Evolutionary conservation across 2,329 filamentous ascomycete species (phyloP).

Genomic region (Fusarium stilboides): DNA sequence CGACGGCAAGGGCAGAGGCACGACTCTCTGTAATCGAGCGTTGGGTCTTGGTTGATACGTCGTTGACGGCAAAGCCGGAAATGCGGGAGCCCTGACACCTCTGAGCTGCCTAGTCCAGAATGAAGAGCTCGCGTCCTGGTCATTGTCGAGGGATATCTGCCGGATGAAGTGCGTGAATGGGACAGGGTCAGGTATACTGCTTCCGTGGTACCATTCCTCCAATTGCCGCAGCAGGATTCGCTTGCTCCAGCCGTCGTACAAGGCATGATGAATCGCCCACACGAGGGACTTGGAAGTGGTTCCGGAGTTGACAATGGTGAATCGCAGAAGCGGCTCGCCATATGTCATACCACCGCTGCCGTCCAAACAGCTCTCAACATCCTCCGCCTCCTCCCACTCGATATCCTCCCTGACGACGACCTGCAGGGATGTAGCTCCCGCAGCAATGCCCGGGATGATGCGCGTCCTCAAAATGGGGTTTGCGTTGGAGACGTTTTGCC

Average conservation of each 20-base stretch:
- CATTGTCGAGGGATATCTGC: conserved; percentile 18
- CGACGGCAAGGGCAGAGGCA: conserved; percentile 15
- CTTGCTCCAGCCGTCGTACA: conserved; percentile 19
- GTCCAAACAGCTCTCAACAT: conserved; percentile 15
- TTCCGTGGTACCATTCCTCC: conserved; percentile 15
- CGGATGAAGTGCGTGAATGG: conserved; percentile 17
- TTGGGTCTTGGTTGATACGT: conserved; percentile 21
- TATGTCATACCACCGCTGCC: conserved; percentile 15
- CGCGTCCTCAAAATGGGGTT: conserved; percentile 17
- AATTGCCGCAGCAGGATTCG: conserved; percentile 17
- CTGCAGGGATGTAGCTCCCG: conserved; percentile 14
- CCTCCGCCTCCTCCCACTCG: conserved; percentile 17
- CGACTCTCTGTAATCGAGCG: conserved; percentile 17
- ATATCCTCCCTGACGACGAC: conserved; percentile 16
- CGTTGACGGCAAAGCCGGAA: conserved; percentile 16
- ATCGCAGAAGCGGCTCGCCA: conserved; percentile 17
- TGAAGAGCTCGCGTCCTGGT: conserved; percentile 15
- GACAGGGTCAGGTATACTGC: conserved; percentile 17
- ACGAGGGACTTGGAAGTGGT: conserved; percentile 16
- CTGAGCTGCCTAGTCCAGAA: conserved; percentile 17
- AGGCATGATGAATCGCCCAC: conserved; percentile 17
- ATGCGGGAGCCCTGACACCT: conserved; percentile 18
- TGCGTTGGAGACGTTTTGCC: conserved; percentile 17
- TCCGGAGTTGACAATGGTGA: conserved; percentile 16
- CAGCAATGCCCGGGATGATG: conserved; percentile 16